Evolutionary conservation across 495 filamentous ascomycete species (phyloP), one percentile per base, ranked within the genome.

Genomic region (Talaromyces liani): DNA sequence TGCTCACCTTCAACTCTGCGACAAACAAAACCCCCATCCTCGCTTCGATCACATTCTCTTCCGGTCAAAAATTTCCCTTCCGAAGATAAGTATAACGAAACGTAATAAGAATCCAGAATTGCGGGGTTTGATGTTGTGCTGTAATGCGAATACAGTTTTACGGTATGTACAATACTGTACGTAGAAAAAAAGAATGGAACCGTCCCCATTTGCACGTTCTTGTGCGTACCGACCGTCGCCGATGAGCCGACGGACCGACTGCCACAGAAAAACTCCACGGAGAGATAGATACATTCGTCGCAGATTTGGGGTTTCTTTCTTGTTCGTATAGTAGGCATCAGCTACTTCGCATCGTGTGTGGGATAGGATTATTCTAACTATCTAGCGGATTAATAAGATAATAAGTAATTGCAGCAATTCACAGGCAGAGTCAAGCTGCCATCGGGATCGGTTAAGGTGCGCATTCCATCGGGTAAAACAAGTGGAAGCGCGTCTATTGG

Each of bases 51-150:
- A 20, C 45, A 49, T 49, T 49, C 45, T 49, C n/a, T 49, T 49
- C 45, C 3, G 7, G 20, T 49, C 45, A 4, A 27, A 27, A 27
- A 8, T 3, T 9, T 9, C 18, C 45, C 6, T 49, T 49, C 45
- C 45, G 45, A 49, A 20, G 45, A 20, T 20, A 56, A 12, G 10
- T 29, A 56, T 27, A 6, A 8, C 24, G 2, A 56, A n/a, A 56
- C 53, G 53, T 56, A 56, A 56, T 56, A 25, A 27, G 24, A 56
- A 56, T 56, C 53, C 22, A 29, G 53, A 56, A 56, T 56, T 25
- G 22, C 27, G 53, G 22, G 22, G 53, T 27, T 29, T 56, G 53
- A 12, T 49, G 6, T 20, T 20, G 45, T 49, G 45, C 8, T 18
- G 45, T 49, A 49, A 7, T 49, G 16, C n/a, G 16, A 49, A 49